Evolutionary conservation across 768 basidiomycete species (phyloP), one percentile per base, ranked within the genome.

Genomic region (Rhodotorula graminis): DNA sequence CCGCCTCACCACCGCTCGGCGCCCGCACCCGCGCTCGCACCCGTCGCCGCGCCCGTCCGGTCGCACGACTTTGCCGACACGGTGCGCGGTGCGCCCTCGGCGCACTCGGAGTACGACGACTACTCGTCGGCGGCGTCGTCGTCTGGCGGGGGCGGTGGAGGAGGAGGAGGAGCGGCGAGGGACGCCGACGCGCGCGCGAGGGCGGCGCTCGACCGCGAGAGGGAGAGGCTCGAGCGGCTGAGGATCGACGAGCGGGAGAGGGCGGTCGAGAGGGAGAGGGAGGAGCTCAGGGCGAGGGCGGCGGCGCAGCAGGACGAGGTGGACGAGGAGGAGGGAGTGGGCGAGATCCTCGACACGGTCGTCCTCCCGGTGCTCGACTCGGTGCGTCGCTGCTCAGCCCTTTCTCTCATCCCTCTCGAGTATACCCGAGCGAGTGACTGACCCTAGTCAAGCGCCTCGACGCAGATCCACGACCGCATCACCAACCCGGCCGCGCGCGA

Each of bases 361-460:
- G 89, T 97, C 64, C 82, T 97, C 42, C 96, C 96, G 33, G 93
- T 93, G n/a, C 89, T 98, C 77, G 91, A 93, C 57, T 94, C 92
- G 72, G 95, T 97, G 76, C 81, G 89, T 83, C 29, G 14, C 33
- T 25, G 31, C 44, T 23, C n/a, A 25, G 23, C 50, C n/a, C n/a
- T 23, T n/a, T 0, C 46, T 47, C 18, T 64, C 33, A 9, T 58
- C 29, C 33, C 0, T 25, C 31, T 0, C 14, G 23, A 3, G 6
- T 2, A 31, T 61, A 7, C 18, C 14, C 11, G 4, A 1, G 18
- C 33, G 7, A 2, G 23, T 25, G 57, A 40, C 58, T 44, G 27
- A 57, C 52, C 65, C 67, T 56, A 25, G 33, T n/a, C n/a, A n/a
- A n/a, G n/a, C n/a, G n/a, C n/a, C n/a, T n/a, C 44, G 50, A 4